phyloP scores from a whole-genome alignment of 176 grass and related monocot genomes.

The Aegilops tauschii region DNA sequence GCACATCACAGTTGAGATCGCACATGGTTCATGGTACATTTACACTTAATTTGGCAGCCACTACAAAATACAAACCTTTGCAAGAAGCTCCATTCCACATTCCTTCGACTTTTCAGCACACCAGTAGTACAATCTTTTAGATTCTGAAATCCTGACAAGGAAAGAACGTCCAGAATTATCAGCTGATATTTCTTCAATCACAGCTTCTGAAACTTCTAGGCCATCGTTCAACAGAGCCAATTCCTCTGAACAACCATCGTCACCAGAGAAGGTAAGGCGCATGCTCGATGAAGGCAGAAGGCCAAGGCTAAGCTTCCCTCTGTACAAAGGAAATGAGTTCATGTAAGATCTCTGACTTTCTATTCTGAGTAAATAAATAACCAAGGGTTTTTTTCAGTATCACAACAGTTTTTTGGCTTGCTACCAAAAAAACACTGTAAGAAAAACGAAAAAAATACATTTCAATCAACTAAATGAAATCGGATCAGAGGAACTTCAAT shows the following conservation, averaged over 20 bases:
- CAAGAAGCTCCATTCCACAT: constrained; percentile 69
- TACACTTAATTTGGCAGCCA: background rate
- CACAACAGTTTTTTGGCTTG: background rate
- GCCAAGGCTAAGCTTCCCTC: constrained; percentile 73
- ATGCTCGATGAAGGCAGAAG: constrained; percentile 72
- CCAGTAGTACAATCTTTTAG: constrained; percentile 86
- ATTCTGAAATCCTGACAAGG: constrained; percentile 50
- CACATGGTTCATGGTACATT: background rate
- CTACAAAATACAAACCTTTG: constrained; percentile 52
- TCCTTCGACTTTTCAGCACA: constrained; percentile 81
- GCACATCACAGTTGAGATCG: background rate
- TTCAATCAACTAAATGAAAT: background rate
- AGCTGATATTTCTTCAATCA: constrained; percentile 76
- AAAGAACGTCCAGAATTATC: constrained; percentile 87
- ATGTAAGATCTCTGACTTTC: constrained; percentile 28
- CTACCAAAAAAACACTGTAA: background rate
- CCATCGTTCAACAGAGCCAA: constrained; percentile 47
- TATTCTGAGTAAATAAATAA: background rate
- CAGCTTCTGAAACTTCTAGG: constrained; percentile 38
- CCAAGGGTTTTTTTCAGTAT: background rate
- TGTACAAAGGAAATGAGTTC: constrained; percentile 37
- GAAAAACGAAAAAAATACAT: background rate
- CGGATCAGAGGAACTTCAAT: background rate
- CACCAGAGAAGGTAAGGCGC: constrained; percentile 61
- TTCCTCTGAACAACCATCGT: constrained; percentile 69